Conservation (phyloP, 768 basidiomycete species). For the Boletellus ananas region DNA sequence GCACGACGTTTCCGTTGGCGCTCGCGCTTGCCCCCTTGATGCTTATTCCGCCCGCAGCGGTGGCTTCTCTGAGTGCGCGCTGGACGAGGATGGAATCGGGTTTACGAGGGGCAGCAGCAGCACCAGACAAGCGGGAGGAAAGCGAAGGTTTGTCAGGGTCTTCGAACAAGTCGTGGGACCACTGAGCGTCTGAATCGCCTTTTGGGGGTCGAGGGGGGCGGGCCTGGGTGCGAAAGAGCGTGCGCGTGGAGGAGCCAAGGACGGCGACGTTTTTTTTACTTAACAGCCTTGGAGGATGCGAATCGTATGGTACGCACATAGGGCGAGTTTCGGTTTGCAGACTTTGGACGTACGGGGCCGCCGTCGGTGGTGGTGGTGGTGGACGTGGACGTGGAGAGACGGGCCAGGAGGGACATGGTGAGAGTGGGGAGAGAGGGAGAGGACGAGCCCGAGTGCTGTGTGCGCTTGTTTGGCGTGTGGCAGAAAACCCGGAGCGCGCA, state of each 20-base stretch:
- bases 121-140: slow-evolving; percentile 50
- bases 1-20: slow-evolving; percentile 60
- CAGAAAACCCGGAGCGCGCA: slow-evolving; percentile 17
- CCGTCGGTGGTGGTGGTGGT: slow-evolving; percentile 18
- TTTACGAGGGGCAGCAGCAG: slow-evolving; percentile 44
- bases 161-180: slow-evolving; percentile 73
- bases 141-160: slow-evolving; percentile 52
- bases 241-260: neutral
- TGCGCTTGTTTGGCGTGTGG: slow-evolving; percentile 29
- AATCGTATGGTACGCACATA: slow-evolving; percentile 35
- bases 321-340: slow-evolving; percentile 29
- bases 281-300: slow-evolving; percentile 21
- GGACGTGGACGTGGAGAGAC: slow-evolving; percentile 14
- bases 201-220: slow-evolving; percentile 54
- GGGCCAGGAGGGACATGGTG: slow-evolving; percentile 31
- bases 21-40: slow-evolving; percentile 66
- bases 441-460: slow-evolving; percentile 8
- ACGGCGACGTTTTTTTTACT: slow-evolving; percentile 15
- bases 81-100: slow-evolving; percentile 53
- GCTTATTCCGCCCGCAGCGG: slow-evolving; percentile 39
- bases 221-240: slow-evolving; percentile 16
- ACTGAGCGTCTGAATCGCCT: slow-evolving; percentile 60
- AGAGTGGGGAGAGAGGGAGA: slow-evolving; percentile 3
- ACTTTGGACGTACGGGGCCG: slow-evolving; percentile 31
- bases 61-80: slow-evolving; percentile 63